A percentile compares a stretch with the other conserved stretches of the same genome.
These are phyloP conservation scores for Lunasporangiospora selenospora DNA, from an alignment of 192 early-diverging fungal genomes.

Conservation along the genomic window DNA sequence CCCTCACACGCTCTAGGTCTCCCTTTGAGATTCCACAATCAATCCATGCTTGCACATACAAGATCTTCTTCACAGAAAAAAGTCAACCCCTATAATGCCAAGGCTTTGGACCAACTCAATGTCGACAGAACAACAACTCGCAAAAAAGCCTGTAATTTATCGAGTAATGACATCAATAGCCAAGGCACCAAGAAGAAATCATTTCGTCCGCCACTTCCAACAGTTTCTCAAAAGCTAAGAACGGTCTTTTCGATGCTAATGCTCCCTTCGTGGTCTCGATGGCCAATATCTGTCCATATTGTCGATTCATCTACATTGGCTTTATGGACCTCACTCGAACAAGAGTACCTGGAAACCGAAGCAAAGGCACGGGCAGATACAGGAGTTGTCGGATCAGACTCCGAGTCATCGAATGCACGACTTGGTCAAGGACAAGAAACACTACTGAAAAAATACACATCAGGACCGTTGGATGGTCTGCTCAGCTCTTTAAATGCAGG, in stretches of 20 bases:
- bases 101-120: no score
- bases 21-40: background rate
- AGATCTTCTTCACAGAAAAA: no score
- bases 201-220: background rate
- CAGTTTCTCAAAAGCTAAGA: constrained; percentile 16
- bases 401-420: background rate
- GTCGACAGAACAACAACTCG: background rate
- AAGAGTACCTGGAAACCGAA: background rate
- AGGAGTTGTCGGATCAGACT: background rate
- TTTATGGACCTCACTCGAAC: constrained; percentile 7
- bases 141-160: background rate
- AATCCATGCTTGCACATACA: no score
- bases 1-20: background rate
- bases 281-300: constrained; percentile 33
- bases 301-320: constrained; percentile 1
- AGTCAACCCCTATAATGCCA: no score
- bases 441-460: no score
- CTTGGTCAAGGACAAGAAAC: background rate
- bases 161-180: background rate
- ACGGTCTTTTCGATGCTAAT: constrained; percentile 18
- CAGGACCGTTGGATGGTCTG: constrained; percentile 14
- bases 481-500: constrained; percentile 1
- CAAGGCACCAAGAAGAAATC: background rate
- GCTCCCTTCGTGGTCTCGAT: constrained; percentile 20
- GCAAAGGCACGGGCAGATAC: background rate